Evolutionary conservation across 768 basidiomycete species (phyloP), one percentile per base, ranked within the genome.

Genomic region (Tylopilus felleus): DNA sequence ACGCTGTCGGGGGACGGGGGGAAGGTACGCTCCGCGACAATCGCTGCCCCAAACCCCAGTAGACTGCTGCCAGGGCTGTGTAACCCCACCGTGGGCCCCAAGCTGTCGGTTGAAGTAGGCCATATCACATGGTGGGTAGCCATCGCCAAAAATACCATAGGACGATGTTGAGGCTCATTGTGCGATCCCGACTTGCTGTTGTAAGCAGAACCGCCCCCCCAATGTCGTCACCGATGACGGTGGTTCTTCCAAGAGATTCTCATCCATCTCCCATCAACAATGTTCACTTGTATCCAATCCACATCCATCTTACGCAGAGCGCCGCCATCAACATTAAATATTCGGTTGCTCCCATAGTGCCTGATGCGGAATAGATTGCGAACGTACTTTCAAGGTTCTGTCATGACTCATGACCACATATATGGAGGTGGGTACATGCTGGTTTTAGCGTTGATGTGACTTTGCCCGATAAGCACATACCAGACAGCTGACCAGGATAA

Each of bases 401-500:
- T 55, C 57, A 39, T 58, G 51, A 66, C n/a, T 55, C 57, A 39
- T 58, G 4, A 19, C 53, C 36, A 23, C 25, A 55, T 43, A 38
- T 54, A 41, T 55, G 36, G 52, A 56, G 54, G 58, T 48, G 51
- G 10, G 52, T 51, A 43, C 49, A 53, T 48, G 38, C 52, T 40
- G 25, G 40, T 42, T 47, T 53, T 65, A 57, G 56, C 50, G 45
- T 16, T 16, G 43, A 49, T 53, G 50, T 7, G 56, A 56, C 57
- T 36, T 45, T 50, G 16, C 56, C 57, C 8, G 52, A 66, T 56
- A 61, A 57, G 66, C 48, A 58, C 61, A 54, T 65, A 54, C 52
- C 49, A 36, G 50, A 53, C 65, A 60, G 56, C 52, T 66, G 65
- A 66, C 55, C 45, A 52, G 46, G 58, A 53, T 60, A 67, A 68